phyloP scores from a whole-genome alignment of 306 rosid species.

The Comarum palustre region DNA sequence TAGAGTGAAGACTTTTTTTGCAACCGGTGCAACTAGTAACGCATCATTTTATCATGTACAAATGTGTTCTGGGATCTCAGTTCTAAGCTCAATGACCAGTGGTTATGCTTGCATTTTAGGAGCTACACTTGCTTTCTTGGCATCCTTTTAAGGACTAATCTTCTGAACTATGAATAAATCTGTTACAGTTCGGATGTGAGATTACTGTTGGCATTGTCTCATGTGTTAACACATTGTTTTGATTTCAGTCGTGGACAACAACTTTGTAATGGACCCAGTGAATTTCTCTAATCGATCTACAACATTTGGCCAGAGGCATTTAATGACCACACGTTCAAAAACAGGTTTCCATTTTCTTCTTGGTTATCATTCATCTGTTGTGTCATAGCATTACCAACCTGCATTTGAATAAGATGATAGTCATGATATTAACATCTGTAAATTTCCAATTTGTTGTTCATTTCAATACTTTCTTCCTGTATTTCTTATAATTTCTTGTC shows the following conservation, averaged over 20 bases:
- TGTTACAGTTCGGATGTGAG: not conserved
- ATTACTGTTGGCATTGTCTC: slow-evolving; percentile 13
- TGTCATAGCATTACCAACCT: not conserved
- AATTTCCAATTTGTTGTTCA: not conserved
- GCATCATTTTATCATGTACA: not conserved
- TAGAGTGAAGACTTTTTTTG: not conserved
- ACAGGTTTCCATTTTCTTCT: slow-evolving; percentile 43
- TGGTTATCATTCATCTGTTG: not conserved
- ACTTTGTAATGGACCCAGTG: slow-evolving; percentile 79
- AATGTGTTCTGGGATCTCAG: not conserved
- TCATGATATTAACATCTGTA: not conserved
- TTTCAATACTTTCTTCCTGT: not conserved
- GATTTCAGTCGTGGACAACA: slow-evolving; percentile 65
- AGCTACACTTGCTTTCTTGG: slow-evolving; percentile 4
- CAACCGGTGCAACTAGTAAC: not conserved
- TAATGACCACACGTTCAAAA: slow-evolving; percentile 45
- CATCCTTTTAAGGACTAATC: not conserved
- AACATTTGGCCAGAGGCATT: slow-evolving; percentile 85
- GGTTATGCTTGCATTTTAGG: not conserved
- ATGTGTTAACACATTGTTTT: slow-evolving; percentile 19
- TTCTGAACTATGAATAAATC: not conserved
- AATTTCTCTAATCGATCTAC: slow-evolving; percentile 73
- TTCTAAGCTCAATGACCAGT: not conserved
- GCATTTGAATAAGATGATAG: not conserved
- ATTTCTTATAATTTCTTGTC: not conserved